Evolutionary conservation across 768 basidiomycete genomes (phyloP).

Genomic region (Antrodiella citrinella): DNA sequence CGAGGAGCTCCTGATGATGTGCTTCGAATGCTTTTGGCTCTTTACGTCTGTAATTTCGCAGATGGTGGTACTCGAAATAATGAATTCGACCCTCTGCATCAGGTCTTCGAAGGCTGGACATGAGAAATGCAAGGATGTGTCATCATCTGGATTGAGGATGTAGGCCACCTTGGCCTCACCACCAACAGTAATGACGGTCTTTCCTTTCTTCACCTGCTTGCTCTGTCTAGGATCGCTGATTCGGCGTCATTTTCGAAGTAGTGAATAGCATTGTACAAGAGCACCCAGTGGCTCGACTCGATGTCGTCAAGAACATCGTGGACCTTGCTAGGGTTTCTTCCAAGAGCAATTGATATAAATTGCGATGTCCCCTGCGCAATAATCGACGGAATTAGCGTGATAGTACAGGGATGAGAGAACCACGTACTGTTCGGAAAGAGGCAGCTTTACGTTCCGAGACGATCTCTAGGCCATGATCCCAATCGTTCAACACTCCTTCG

Average conservation of each 20-base stretch:
- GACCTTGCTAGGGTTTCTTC: background rate
- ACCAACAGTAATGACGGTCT: too few species aligned
- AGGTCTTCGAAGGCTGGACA: too few species aligned
- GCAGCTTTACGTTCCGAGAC: background rate
- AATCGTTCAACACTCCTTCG: conserved; percentile 1
- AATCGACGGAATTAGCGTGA: background rate
- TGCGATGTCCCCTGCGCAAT: conserved; percentile 5
- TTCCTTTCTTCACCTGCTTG: too few species aligned
- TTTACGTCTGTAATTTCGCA: too few species aligned
- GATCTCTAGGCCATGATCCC: conserved; percentile 10
- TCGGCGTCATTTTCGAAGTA: background rate
- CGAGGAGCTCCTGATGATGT: too few species aligned
- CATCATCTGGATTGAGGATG: too few species aligned
- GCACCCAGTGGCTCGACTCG: conserved; percentile 6
- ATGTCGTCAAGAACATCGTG: conserved; percentile 7
- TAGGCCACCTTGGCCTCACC: too few species aligned
- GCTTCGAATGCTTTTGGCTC: too few species aligned
- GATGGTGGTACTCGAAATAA: too few species aligned
- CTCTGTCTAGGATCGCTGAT: too few species aligned
- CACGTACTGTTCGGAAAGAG: background rate
- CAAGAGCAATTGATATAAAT: conserved; percentile 3
- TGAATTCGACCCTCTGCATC: too few species aligned
- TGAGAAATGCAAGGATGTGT: too few species aligned
- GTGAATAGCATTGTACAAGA: background rate
- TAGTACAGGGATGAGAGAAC: background rate